Conservation (phyloP, 805 yeast genomes). For the Metschnikowia bowlesiae region DNA sequence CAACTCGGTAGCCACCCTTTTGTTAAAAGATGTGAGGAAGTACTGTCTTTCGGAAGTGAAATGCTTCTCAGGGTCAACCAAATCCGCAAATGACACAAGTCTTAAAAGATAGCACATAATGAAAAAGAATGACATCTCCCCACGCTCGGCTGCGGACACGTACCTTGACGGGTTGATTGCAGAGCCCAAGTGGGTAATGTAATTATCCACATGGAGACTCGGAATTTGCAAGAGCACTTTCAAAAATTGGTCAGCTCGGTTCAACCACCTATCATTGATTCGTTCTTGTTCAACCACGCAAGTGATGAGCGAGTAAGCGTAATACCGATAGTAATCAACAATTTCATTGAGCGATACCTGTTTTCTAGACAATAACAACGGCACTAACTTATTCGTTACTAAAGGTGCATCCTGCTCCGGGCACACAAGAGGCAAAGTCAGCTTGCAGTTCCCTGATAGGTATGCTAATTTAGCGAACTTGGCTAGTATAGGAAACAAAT, state of each 20-base stretch:
- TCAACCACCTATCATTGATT: constrained; percentile 7
- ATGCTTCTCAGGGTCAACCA: constrained; percentile 7
- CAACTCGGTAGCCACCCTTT: constrained; percentile 13
- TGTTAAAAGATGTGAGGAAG: constrained; percentile 9
- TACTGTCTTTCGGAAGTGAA: constrained; percentile 8
- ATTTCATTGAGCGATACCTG: constrained; percentile 5
- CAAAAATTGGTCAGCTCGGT: constrained; percentile 13
- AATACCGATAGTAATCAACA: constrained; percentile 13
- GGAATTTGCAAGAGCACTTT: constrained; percentile 15
- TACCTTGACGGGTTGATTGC: not conserved
- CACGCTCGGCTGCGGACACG: constrained; percentile 11
- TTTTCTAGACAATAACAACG: constrained; percentile 4
- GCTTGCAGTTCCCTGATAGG: constrained; percentile 8
- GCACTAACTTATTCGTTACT: constrained; percentile 8
- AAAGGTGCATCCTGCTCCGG: not conserved
- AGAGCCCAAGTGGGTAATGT: constrained; percentile 3
- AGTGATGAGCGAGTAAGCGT: constrained; percentile 14
- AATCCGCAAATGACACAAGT: constrained; percentile 3
- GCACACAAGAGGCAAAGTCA: constrained; percentile 6
- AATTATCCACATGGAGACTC: constrained; percentile 11
- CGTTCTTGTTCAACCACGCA: constrained; percentile 4
- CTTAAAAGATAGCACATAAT: constrained; percentile 12
- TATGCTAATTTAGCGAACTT: constrained; percentile 4
- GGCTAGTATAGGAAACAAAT: constrained; percentile 4
- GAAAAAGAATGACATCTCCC: constrained; percentile 15